Conservation (phyloP, 2,329 filamentous ascomycete species). For the Ascochyta koolunga region DNA sequence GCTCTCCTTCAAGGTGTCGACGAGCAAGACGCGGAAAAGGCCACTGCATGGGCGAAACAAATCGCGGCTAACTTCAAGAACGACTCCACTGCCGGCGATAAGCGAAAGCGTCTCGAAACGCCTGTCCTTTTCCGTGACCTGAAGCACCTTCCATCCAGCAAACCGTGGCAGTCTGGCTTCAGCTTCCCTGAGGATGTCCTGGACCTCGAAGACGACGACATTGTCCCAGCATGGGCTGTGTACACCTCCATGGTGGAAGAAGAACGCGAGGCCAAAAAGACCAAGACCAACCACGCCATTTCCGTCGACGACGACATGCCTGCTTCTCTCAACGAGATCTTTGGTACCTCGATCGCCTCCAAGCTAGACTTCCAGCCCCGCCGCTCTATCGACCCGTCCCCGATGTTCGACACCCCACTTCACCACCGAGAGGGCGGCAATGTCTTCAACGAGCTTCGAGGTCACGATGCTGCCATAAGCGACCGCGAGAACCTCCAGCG, state of each 20-base stretch:
- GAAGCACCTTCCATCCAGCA: constrained; percentile 33
- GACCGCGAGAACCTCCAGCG: constrained; percentile 24
- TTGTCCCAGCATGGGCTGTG: constrained; percentile 40
- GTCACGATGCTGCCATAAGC: constrained; percentile 20
- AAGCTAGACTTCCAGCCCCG: constrained; percentile 38
- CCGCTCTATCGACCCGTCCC: constrained; percentile 36
- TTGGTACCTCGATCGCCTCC: constrained; percentile 27
- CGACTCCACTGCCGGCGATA: constrained; percentile 28
- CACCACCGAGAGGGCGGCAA: constrained; percentile 32
- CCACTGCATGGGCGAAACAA: constrained; percentile 35
- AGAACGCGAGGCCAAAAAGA: constrained; percentile 29
- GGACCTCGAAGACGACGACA: constrained; percentile 34
- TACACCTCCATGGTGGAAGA: constrained; percentile 36
- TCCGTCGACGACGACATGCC: constrained; percentile 23
- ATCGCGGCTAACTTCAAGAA: constrained; percentile 27
- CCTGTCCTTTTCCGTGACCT: constrained; percentile 36
- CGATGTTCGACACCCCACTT: constrained; percentile 35
- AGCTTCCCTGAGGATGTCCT: constrained; percentile 35
- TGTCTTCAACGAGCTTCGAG: constrained; percentile 36
- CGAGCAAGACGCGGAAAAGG: constrained; percentile 24
- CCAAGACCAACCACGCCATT: constrained; percentile 24
- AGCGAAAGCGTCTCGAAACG: constrained; percentile 38
- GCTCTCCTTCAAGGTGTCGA: constrained; percentile 30
- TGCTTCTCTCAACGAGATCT: constrained; percentile 30
- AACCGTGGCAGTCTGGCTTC: constrained; percentile 43